These are phyloP conservation scores for Lactarius sanguifluus DNA, from an alignment of 768 basidiomycete genomes.

Conservation along the genomic window DNA sequence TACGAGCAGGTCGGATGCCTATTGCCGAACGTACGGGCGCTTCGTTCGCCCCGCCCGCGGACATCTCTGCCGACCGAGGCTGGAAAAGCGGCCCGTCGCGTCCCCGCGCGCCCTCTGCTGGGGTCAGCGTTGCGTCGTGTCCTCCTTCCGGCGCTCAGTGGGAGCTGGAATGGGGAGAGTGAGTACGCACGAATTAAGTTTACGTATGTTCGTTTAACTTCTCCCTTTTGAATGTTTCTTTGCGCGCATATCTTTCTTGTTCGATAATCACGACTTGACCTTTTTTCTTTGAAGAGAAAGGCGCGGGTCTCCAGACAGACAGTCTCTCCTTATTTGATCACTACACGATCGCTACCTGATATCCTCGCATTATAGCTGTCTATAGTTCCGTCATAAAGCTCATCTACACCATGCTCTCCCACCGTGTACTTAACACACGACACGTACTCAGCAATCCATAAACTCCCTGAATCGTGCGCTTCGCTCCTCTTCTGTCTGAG, in stretches of 20 bases:
- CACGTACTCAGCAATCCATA: neutral
- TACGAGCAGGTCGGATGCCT: conserved; percentile 34
- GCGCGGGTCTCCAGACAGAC: neutral
- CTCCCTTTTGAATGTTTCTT: neutral
- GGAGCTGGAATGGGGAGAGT: conserved; percentile 21
- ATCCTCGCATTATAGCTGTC: neutral
- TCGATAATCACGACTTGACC: neutral
- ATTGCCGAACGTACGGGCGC: conserved; percentile 33
- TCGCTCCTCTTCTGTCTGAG: too few relatives aligned
- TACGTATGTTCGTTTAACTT: neutral
- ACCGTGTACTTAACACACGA: neutral
- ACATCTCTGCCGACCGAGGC: conserved; percentile 42
- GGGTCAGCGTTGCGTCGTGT: conserved; percentile 32
- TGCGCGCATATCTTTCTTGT: neutral
- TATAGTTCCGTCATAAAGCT: neutral
- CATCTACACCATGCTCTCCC: neutral
- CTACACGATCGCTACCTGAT: neutral
- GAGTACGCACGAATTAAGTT: conserved; percentile 9
- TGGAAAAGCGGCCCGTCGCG: conserved; percentile 37
- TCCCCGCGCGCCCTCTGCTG: conserved; percentile 33
- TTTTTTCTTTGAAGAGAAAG: neutral
- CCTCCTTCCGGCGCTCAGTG: conserved; percentile 36
- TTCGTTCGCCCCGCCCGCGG: conserved; percentile 35
- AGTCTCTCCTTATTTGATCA: neutral
- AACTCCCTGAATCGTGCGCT: too few relatives aligned